Percentiles rank a stretch among this genome's conserved stretches.
Evolutionary conservation across 2,329 filamentous ascomycete genomes (phyloP).

Genomic region (Biscogniauxia sp.): DNA sequence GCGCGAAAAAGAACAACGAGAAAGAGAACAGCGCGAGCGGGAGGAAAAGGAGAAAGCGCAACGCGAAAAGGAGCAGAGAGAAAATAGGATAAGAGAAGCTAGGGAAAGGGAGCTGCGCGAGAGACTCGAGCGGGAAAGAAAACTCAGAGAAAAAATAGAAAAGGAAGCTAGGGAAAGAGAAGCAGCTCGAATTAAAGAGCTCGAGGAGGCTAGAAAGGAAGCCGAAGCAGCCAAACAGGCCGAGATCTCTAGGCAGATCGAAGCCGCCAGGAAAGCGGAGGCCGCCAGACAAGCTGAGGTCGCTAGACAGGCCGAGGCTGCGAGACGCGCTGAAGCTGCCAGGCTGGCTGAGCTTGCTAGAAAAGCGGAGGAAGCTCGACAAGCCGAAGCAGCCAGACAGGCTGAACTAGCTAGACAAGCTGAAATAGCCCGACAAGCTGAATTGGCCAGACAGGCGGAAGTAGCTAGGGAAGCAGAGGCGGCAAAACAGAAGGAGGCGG

Average conservation of each 20-base stretch:
- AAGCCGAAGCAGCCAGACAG: conserved; percentile 27
- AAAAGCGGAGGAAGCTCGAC: conserved; percentile 17
- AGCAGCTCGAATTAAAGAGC: conserved; percentile 27
- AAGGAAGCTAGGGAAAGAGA: conserved; percentile 34
- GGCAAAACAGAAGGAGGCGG: conserved; percentile 32
- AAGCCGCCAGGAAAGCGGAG: conserved; percentile 15
- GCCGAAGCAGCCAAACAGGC: conserved; percentile 17
- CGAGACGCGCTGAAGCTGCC: conserved; percentile 11
- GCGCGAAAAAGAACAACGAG: conserved; percentile 26
- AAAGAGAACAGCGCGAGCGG: conserved; percentile 39
- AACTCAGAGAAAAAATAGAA: conserved; percentile 19
- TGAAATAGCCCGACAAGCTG: conserved; percentile 6
- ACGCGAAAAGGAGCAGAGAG: conserved; percentile 16
- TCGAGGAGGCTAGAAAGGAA: conserved; percentile 20
- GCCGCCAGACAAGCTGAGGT: conserved; percentile 4
- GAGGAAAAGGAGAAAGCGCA: conserved; percentile 35
- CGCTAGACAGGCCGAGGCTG: conserved; percentile 3
- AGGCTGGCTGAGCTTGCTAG: conserved; percentile 33
- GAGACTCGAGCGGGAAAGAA: conserved; percentile 16
- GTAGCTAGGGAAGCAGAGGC: conserved; percentile 10
- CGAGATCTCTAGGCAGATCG: conserved; percentile 11
- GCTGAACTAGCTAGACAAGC: neutral
- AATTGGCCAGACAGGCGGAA: conserved; percentile 8
- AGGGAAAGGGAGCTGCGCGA: conserved; percentile 23
- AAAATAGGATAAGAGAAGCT: conserved; percentile 8